phyloP scores from a whole-genome alignment of 352 stramenopile species.

The Aphanomyces astaci region DNA sequence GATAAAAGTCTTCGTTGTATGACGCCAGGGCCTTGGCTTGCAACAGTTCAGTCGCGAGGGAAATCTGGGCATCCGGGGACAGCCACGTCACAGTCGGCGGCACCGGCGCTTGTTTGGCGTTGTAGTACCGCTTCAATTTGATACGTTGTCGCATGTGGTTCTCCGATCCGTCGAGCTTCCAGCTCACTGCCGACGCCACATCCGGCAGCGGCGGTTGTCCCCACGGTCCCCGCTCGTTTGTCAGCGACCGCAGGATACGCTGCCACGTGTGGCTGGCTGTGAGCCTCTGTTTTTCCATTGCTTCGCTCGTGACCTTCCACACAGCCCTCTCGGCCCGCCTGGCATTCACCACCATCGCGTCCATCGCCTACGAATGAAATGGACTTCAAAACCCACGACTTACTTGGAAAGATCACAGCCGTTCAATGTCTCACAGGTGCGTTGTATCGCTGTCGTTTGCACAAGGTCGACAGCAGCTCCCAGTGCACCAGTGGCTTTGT shows the following conservation, averaged over 20 bases:
- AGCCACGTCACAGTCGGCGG: neutral
- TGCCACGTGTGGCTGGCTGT: conserved; percentile 21
- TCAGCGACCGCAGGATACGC: conserved; percentile 18
- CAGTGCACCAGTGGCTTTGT: neutral
- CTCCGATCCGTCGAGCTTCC: conserved; percentile 15
- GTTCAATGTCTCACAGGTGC: conserved; percentile 10
- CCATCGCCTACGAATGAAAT: conserved; percentile 1
- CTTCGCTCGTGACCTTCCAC: conserved; percentile 13
- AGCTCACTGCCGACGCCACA: neutral
- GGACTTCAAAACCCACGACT: too few relatives aligned
- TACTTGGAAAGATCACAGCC: neutral
- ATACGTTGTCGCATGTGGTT: conserved; percentile 6
- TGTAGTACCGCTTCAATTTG: conserved; percentile 21
- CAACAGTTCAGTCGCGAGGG: conserved; percentile 14
- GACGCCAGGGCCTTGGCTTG: conserved; percentile 18
- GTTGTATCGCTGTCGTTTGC: neutral
- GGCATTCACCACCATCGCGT: neutral
- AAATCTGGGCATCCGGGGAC: conserved; percentile 19
- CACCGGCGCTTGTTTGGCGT: neutral
- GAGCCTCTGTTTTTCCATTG: conserved; percentile 12
- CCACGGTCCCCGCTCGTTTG: conserved; percentile 17
- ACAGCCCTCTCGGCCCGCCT: conserved; percentile 12
- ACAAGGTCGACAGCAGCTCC: conserved; percentile 7
- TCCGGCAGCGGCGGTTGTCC: neutral
- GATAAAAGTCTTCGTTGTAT: conserved; percentile 23